A percentile compares a stretch with the other conserved stretches of the same genome.
phyloP scores from a whole-genome alignment of 1,284 basidiomycete genomes.

The Austroboletus rostrupii region DNA sequence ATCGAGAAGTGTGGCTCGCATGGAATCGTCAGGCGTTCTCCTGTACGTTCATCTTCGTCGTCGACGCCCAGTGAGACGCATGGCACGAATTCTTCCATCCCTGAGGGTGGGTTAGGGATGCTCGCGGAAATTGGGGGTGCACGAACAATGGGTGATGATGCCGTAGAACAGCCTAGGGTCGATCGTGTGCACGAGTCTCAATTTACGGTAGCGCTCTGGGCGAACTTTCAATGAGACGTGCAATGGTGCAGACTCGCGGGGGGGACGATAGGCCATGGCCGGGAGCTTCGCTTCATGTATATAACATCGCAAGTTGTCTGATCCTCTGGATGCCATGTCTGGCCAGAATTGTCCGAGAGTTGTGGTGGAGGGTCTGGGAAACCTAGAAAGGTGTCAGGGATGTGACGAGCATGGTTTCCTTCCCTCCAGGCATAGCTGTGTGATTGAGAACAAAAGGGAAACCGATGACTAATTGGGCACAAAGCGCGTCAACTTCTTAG shows the following conservation, averaged over 20 bases:
- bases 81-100: constrained; percentile 39
- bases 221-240: constrained; percentile 41
- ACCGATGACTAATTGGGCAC: constrained; percentile 3
- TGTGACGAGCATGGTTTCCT: not conserved
- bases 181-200: constrained; percentile 44
- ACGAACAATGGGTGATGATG: constrained; percentile 37
- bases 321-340: constrained; percentile 30
- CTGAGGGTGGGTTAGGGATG: constrained; percentile 22
- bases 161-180: constrained; percentile 28
- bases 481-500: not conserved
- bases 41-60: constrained; percentile 37
- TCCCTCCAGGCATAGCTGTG: constrained; percentile 12
- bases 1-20: constrained; percentile 38
- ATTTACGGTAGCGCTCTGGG: constrained; percentile 44
- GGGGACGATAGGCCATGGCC: constrained; percentile 36
- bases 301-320: constrained; percentile 48
- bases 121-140: not conserved
- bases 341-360: not conserved
- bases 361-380: not conserved
- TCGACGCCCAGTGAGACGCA: constrained; percentile 31
- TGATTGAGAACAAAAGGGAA: constrained; percentile 13
- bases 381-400: not conserved
- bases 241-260: constrained; percentile 43
- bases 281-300: constrained; percentile 48
- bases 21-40: constrained; percentile 44